These are phyloP conservation scores for Lepiota brunneoincarnata DNA, from an alignment of 768 basidiomycete species.

Conservation along the genomic window DNA sequence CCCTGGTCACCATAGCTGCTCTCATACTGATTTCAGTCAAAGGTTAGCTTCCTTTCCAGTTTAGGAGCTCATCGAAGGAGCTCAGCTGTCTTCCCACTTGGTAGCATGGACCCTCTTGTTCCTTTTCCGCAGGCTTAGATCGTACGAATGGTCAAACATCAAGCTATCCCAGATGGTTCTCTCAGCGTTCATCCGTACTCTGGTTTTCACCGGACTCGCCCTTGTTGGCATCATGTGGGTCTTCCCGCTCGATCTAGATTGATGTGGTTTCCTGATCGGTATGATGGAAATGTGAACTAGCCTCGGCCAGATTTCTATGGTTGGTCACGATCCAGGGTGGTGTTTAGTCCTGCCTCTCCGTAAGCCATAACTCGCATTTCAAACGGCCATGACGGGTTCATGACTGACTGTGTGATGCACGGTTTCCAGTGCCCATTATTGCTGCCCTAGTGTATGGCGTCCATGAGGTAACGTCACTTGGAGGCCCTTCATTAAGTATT, in stretches of 20 bases:
- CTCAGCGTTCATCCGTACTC: conserved; percentile 9
- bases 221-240: background rate
- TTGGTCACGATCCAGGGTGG: conserved; percentile 1
- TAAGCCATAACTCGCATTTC: background rate
- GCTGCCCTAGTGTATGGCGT: conserved; percentile 8
- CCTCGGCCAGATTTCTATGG: background rate
- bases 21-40: background rate
- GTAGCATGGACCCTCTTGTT: background rate
- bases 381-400: background rate
- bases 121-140: conserved; percentile 1
- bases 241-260: background rate
- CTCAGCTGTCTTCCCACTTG: background rate
- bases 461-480: background rate
- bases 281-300: background rate
- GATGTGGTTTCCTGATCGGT: background rate
- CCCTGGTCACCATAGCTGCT: background rate
- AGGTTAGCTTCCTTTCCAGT: background rate
- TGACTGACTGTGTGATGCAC: background rate
- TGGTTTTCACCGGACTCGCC: background rate
- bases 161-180: conserved; percentile 2
- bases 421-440: background rate
- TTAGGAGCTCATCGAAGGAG: background rate
- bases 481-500: background rate
- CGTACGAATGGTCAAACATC: background rate
- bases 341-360: background rate